These are phyloP conservation scores for Canavalia gladiata DNA, from an alignment of 306 rosid genomes.

Conservation along the genomic window DNA sequence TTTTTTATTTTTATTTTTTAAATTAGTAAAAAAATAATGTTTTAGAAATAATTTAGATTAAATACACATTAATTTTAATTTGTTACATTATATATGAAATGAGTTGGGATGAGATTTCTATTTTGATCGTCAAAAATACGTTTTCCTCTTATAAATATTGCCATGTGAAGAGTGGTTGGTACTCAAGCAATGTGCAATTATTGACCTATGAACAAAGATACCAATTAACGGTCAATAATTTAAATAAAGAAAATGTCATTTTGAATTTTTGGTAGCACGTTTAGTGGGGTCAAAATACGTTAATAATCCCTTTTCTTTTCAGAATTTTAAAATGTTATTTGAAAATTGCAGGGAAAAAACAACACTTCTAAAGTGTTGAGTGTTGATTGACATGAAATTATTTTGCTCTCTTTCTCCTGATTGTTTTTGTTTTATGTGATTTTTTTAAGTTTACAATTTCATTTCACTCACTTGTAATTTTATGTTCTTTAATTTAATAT, in stretches of 20 bases:
- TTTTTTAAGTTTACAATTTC: neutral
- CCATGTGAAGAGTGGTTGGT: no score
- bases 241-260: neutral
- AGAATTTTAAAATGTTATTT: neutral
- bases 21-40: neutral
- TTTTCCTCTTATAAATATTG: neutral
- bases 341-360: neutral
- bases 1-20: neutral
- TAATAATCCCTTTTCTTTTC: neutral
- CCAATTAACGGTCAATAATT: neutral
- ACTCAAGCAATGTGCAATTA: constrained; percentile 1
- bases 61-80: neutral
- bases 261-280: neutral
- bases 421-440: neutral
- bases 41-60: neutral
- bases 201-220: neutral
- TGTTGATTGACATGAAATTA: no score
- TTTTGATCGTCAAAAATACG: neutral
- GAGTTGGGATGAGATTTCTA: neutral
- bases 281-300: constrained; percentile 12
- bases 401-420: neutral
- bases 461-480: no score
- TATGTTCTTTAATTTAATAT: no score
- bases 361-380: neutral
- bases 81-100: neutral